These are phyloP conservation scores for Saturnispora quitensis DNA, from an alignment of 805 yeast genomes.

Conservation along the genomic window DNA sequence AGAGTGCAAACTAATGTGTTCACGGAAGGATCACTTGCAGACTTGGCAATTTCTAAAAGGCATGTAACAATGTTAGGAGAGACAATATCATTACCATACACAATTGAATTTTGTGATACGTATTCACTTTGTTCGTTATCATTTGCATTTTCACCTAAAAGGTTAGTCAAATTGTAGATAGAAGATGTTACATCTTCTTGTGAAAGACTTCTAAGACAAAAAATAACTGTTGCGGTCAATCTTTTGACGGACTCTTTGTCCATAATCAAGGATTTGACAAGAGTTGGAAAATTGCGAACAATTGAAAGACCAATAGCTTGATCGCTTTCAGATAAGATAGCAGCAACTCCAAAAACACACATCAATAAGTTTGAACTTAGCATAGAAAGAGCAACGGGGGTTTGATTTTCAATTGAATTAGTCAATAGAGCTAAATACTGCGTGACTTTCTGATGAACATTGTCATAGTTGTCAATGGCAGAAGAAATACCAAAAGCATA, in stretches of 20 bases:
- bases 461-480: slow-evolving; percentile 35
- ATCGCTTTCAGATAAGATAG: slow-evolving; percentile 26
- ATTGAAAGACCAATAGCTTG: slow-evolving; percentile 34
- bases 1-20: slow-evolving; percentile 73
- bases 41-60: slow-evolving; percentile 53
- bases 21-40: slow-evolving; percentile 62
- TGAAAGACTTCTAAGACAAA: slow-evolving; percentile 57
- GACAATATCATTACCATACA: slow-evolving; percentile 26
- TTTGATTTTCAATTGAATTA: slow-evolving; percentile 28
- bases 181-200: slow-evolving; percentile 80
- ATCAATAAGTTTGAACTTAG: slow-evolving; percentile 37
- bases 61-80: slow-evolving; percentile 65
- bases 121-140: slow-evolving; percentile 9
- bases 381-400: slow-evolving; percentile 43
- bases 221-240: slow-evolving; percentile 51
- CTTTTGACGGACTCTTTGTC: slow-evolving; percentile 37
- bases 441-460: slow-evolving; percentile 38
- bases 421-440: slow-evolving; percentile 32
- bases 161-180: slow-evolving; percentile 73
- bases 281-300: slow-evolving; percentile 33
- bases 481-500: slow-evolving; percentile 46
- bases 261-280: slow-evolving; percentile 49
- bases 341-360: slow-evolving; percentile 30
- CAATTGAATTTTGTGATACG: slow-evolving; percentile 10
- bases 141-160: slow-evolving; percentile 37